phyloP scores from a whole-genome alignment of 768 basidiomycete genomes.

The Strobilomyces dryophilus region DNA sequence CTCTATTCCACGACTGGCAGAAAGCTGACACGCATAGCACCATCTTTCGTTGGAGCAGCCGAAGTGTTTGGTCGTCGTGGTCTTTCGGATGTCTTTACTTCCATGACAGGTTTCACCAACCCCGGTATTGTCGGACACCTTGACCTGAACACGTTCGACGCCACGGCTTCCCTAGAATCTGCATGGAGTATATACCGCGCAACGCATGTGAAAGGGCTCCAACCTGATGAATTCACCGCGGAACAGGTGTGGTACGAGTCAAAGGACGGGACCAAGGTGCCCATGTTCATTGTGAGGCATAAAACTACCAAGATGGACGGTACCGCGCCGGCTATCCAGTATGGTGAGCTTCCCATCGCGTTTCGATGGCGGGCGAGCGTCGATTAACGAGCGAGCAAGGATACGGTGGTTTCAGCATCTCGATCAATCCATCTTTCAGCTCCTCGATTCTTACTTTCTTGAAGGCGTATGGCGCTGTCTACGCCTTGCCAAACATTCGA shows the following conservation, averaged over 20 bases:
- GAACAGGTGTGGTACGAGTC: conserved; percentile 77
- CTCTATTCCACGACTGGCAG: conserved; percentile 56
- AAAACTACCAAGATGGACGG: conserved; percentile 68
- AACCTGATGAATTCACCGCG: conserved; percentile 63
- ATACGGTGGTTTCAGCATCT: conserved; percentile 78
- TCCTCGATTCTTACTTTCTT: conserved; percentile 68
- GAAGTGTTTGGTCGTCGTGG: conserved; percentile 47
- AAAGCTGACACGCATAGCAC: conserved; percentile 51
- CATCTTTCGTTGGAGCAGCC: conserved; percentile 66
- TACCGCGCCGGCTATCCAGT: conserved; percentile 72
- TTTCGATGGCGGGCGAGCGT: background rate
- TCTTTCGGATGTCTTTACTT: conserved; percentile 60
- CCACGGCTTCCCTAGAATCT: conserved; percentile 33
- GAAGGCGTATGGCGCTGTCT: conserved; percentile 62
- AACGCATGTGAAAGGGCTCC: conserved; percentile 56
- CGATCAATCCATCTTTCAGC: conserved; percentile 71
- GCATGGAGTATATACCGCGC: conserved; percentile 58
- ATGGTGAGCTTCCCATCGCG: conserved; percentile 41
- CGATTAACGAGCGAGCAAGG: conserved; percentile 35
- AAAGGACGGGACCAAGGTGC: conserved; percentile 76
- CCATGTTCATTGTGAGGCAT: conserved; percentile 83
- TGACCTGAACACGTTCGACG: conserved; percentile 41
- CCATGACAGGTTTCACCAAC: conserved; percentile 63
- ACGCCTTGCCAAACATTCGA: conserved; percentile 57
- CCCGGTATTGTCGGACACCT: conserved; percentile 66